phyloP scores from a whole-genome alignment of 805 yeast genomes.

The Candida schatavii region DNA sequence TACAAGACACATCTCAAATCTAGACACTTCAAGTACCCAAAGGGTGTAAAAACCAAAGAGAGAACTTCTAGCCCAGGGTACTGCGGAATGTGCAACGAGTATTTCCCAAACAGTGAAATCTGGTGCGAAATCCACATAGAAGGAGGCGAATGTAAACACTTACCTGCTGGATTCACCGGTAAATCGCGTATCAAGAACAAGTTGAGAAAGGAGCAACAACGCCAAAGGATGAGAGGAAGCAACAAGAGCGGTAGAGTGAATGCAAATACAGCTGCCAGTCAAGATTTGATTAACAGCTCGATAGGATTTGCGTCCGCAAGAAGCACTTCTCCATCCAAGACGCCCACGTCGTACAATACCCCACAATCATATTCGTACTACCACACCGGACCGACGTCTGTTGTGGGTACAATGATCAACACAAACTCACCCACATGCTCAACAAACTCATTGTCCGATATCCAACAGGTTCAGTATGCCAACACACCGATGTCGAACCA shows the following conservation, averaged over 20 bases:
- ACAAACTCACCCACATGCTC: slow-evolving; percentile 5
- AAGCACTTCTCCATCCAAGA: slow-evolving; percentile 4
- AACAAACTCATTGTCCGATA: slow-evolving; percentile 1
- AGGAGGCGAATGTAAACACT: slow-evolving; percentile 45
- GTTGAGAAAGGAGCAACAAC: slow-evolving; percentile 30
- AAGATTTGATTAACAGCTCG: not conserved
- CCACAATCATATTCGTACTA: slow-evolving; percentile 3
- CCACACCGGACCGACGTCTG: not conserved
- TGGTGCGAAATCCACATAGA: slow-evolving; percentile 54
- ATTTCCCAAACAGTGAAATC: slow-evolving; percentile 45
- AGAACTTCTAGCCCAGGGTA: slow-evolving; percentile 43
- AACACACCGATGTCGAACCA: slow-evolving; percentile 3
- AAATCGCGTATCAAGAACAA: slow-evolving; percentile 43
- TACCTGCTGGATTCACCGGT: slow-evolving; percentile 44
- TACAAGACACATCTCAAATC: slow-evolving; percentile 57
- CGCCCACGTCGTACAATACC: slow-evolving; percentile 3
- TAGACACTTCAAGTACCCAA: slow-evolving; percentile 55
- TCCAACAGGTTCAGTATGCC: not conserved
- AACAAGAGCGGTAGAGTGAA: slow-evolving; percentile 6
- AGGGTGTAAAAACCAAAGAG: slow-evolving; percentile 49
- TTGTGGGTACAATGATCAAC: not conserved
- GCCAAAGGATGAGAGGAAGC: slow-evolving; percentile 1
- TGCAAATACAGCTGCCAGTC: slow-evolving; percentile 6
- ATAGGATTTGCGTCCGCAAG: not conserved
- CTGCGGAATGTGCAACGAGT: slow-evolving; percentile 55